Evolutionary conservation across 192 early-diverging fungal genomes (phyloP), one percentile per base, ranked within the genome.

Genomic region (Backusella tuberculispora): DNA sequence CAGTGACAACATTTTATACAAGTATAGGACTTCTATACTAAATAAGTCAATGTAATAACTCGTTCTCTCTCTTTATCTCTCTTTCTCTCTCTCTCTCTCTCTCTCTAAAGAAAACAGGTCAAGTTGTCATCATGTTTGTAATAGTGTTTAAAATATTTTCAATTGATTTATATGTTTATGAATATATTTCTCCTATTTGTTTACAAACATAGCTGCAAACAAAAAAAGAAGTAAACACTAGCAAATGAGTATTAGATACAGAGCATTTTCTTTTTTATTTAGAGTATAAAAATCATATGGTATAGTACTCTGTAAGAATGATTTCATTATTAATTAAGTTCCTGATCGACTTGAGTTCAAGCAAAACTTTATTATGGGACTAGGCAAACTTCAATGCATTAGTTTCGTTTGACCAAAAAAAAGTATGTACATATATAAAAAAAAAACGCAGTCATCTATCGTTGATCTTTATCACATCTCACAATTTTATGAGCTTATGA

Each of bases 121-220:
- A 21, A 24, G 21, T 4, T 12, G 21, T 2, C 3, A 21, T 17
- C n/a, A 8, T 53, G 6, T 9, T 53, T 6, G 10, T 17, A 1
- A 48, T 48, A 21, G 7, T 24, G 21, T 26, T 56, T 21, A 56
- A 24, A 56, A 24, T 56, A 56, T 56, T 56, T 56, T 26, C 53
- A 56, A 56, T 56, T 56, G 19, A 56, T 26, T 21, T 26, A 56
- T 56, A 21, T 13, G 12, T 56, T 24, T 4, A 21, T 56, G 10
- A 10, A 60, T 60, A 5, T 24, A 26, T 26, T 50, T 60, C 53
- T 60, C 53, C 21, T 60, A 26, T 60, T 60, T 60, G 21, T 19
- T 60, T 60, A 60, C 53, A 60, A 60, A 60, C 26, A 60, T 60
- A 60, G 21, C 53, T 60, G 53, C 53, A 60, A 26, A 26, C 53